Base-by-base conservation (phyloP, 148 eudicot genomes). In the Nepenthes mirabilis region DNA sequence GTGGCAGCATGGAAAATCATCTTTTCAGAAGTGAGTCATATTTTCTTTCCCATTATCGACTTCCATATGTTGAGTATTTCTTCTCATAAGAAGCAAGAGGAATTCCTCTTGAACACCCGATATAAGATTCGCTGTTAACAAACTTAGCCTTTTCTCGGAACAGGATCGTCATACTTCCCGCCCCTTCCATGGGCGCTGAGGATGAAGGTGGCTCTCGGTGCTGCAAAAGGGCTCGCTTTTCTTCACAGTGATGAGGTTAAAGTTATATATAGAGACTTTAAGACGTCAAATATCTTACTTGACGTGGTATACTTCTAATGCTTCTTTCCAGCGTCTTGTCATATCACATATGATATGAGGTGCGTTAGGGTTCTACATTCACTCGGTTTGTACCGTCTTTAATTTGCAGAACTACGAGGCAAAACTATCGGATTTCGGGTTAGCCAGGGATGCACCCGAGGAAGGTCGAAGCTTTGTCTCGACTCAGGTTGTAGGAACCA, bases 401-500 rank as follows among this genome's bases (percentile, higher is more conserved):
- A 32, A 32, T 33, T 33, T 9, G 10, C 76, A 74, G 82, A 75
- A 78, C 33, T 78, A 74, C 60, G 74, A 74, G 65, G 74, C 79
- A 47, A 78, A 74, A 13, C 72, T 78, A 43, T 78, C 82, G 2
- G 82, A 78, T 53, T 78, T 78, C 60, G 82, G 82, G 14, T 72
- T 78, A 62, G 82, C 82, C 2, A 78, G 70, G 59, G 82, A 78
- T 4, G 82, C 76, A 35, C 82, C 82, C 9, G 74, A 74, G 9
- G 79, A 79, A 53, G 82, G 71, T 61, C 58, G 62, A 37, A 74
- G 79, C 13, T 78, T 74, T 37, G 82, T 78, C 14, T 74, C 82
- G 1, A 78, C 82, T 49, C 72, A 66, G 72, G 79, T 78, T 35
- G 69, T 74, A 74, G 82, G 79, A 37, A 78, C 82, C 3, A 68